A percentile compares a stretch with the other conserved stretches of the same genome.
Conservation (phyloP, 1,284 basidiomycete species). For the Melampsora larici-populina region DNA sequence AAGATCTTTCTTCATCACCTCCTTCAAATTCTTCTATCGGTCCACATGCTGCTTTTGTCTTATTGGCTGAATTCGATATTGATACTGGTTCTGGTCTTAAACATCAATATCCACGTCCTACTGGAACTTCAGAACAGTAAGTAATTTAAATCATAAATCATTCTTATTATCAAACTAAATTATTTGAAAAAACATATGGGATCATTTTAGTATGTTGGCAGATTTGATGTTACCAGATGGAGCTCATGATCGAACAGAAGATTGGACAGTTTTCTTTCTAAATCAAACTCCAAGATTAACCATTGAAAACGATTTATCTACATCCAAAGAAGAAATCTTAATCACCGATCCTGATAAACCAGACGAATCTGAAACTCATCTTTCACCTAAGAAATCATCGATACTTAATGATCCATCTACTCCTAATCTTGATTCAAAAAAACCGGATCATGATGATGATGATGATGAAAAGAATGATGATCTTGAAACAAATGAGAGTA, state of each 20-base stretch:
- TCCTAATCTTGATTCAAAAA: no score
- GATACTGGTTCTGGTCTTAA: slow-evolving; percentile 70
- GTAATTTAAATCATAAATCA: slow-evolving; percentile 48
- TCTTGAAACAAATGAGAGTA: not conserved
- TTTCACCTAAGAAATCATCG: not conserved
- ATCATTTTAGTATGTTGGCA: slow-evolving; percentile 69
- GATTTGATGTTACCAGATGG: slow-evolving; percentile 99
- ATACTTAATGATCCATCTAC: not conserved
- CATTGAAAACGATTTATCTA: slow-evolving; percentile 61
- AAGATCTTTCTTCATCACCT: no score
- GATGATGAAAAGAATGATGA: slow-evolving; percentile 21
- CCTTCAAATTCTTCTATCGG: no score
- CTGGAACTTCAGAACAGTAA: slow-evolving; percentile 86
- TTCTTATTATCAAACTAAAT: not conserved
- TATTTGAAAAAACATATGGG: not conserved
- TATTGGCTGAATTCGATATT: slow-evolving; percentile 94
- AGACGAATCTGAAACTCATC: not conserved
- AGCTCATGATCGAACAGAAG: slow-evolving; percentile 85
- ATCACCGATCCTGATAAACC: not conserved
- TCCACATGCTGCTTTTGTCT: slow-evolving; percentile 81
- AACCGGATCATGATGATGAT: no score
- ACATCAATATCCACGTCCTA: slow-evolving; percentile 87
- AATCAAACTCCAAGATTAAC: slow-evolving; percentile 85
- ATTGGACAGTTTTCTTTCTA: slow-evolving; percentile 98
- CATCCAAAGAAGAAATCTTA: not conserved